Conservation (phyloP, 164 flowering plant genomes). For the Brasenia schreberi region DNA sequence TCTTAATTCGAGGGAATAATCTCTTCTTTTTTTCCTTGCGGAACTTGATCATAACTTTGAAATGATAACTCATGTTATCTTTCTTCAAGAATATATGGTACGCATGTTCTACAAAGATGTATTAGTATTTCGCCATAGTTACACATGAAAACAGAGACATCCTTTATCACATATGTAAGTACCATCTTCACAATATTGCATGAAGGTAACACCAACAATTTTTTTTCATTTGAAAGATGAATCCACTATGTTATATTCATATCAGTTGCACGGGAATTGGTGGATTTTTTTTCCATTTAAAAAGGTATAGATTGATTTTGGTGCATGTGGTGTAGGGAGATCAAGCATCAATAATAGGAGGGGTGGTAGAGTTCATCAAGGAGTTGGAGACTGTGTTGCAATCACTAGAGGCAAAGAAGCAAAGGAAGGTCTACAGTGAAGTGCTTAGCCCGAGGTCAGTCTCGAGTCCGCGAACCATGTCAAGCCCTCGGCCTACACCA, state of each 20-base stretch:
- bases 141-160: not conserved
- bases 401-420: conserved; percentile 82
- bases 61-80: not conserved
- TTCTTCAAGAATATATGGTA: not conserved
- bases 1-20: too few species aligned
- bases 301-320: too few species aligned
- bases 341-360: conserved; percentile 96
- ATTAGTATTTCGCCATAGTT: not conserved
- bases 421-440: conserved; percentile 65
- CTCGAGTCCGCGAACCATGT: conserved; percentile 50
- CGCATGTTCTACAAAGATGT: not conserved
- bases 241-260: too few species aligned
- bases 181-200: too few species aligned
- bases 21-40: not conserved
- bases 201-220: too few species aligned
- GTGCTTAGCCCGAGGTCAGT: conserved; percentile 71
- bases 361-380: conserved; percentile 82
- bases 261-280: too few species aligned
- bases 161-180: not conserved
- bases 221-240: too few species aligned
- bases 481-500: conserved; percentile 62
- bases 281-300: too few species aligned
- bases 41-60: not conserved
- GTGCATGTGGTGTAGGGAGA: conserved; percentile 44
- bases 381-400: conserved; percentile 84